Conservation (phyloP, 192 early-diverging fungal species). For the Coemansia sp. region DNA sequence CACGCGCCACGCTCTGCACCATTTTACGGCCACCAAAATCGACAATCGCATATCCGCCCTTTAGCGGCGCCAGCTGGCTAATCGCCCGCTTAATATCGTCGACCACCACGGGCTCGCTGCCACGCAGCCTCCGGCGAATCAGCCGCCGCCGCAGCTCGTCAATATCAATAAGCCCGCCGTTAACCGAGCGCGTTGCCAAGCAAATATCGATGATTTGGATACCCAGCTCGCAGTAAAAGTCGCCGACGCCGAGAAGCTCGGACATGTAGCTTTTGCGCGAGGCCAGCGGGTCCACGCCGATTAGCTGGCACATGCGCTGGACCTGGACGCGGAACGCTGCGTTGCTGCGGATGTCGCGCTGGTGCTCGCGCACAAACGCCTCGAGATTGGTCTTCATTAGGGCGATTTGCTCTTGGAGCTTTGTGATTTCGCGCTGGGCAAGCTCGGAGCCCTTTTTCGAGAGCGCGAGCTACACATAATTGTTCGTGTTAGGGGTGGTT, state of each 20-base stretch:
- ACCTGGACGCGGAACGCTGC: slow-evolving; percentile 85
- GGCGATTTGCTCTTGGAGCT: slow-evolving; percentile 65
- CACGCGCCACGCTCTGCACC: slow-evolving; percentile 85
- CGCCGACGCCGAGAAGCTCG: slow-evolving; percentile 88
- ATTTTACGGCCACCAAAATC: slow-evolving; percentile 73
- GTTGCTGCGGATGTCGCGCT: slow-evolving; percentile 82
- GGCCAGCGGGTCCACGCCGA: slow-evolving; percentile 94
- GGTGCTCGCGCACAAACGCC: slow-evolving; percentile 80
- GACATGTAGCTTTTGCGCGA: slow-evolving; percentile 97
- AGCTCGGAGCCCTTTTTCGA: slow-evolving; percentile 43
- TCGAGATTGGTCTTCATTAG: slow-evolving; percentile 79
- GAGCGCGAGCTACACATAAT: slow-evolving; percentile 13
- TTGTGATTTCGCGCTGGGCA: slow-evolving; percentile 50
- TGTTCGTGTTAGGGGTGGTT: not conserved
- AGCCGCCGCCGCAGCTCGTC: slow-evolving; percentile 71
- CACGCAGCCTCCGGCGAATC: slow-evolving; percentile 58
- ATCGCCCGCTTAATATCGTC: slow-evolving; percentile 88
- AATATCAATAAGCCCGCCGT: slow-evolving; percentile 89
- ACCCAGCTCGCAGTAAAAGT: slow-evolving; percentile 95
- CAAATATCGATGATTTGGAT: slow-evolving; percentile 93
- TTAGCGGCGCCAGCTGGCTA: slow-evolving; percentile 80
- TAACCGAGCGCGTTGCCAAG: slow-evolving; percentile 72
- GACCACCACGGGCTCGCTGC: slow-evolving; percentile 43
- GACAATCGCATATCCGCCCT: slow-evolving; percentile 83
- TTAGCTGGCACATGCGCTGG: slow-evolving; percentile 86